Evolutionary conservation across 441 rosid genomes (phyloP).

Genomic region (Erysimum cheiri): DNA sequence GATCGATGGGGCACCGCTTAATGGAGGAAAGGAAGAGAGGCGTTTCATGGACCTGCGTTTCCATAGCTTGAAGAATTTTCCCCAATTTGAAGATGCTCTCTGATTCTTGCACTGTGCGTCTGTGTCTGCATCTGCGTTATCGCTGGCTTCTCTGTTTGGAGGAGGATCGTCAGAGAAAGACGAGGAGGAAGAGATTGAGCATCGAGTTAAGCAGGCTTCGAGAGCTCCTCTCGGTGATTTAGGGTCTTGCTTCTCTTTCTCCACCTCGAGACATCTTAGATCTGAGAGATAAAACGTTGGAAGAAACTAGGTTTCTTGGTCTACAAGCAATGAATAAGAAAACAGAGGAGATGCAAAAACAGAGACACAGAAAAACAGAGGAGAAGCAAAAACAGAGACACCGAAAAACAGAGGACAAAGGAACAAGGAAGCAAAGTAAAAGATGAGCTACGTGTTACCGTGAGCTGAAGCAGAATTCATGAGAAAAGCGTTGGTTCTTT

Average conservation of each 20-base stretch:
- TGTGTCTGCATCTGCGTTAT: constrained; percentile 25
- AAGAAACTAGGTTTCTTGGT: constrained; percentile 28
- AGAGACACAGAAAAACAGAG: neutral
- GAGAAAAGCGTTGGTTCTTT: constrained; percentile 42
- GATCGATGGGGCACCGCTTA: constrained; percentile 43
- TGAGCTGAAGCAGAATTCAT: constrained; percentile 61
- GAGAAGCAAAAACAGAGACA: neutral
- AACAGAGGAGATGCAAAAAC: neutral
- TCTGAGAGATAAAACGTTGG: constrained; percentile 44
- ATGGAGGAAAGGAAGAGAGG: constrained; percentile 58
- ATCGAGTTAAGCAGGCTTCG: constrained; percentile 60
- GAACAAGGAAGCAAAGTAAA: neutral
- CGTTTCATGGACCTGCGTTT: constrained; percentile 63
- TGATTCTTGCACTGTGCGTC: constrained; percentile 35
- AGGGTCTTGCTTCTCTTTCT: constrained; percentile 51
- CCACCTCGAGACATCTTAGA: constrained; percentile 54
- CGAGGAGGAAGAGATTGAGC: constrained; percentile 32
- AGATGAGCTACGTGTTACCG: constrained; percentile 50
- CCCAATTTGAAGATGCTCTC: constrained; percentile 63
- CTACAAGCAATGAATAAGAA: constrained; percentile 10
- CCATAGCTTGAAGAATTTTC: constrained; percentile 70
- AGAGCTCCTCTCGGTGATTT: constrained; percentile 73
- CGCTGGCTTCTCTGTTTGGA: constrained; percentile 28
- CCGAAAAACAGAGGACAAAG: neutral
- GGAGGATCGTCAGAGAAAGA: constrained; percentile 36